Percentiles rank a stretch among this genome's conserved stretches.
These are phyloP conservation scores for Catunica adiposa DNA, from an alignment of 2,329 filamentous ascomycete genomes.

Conservation along the genomic window DNA sequence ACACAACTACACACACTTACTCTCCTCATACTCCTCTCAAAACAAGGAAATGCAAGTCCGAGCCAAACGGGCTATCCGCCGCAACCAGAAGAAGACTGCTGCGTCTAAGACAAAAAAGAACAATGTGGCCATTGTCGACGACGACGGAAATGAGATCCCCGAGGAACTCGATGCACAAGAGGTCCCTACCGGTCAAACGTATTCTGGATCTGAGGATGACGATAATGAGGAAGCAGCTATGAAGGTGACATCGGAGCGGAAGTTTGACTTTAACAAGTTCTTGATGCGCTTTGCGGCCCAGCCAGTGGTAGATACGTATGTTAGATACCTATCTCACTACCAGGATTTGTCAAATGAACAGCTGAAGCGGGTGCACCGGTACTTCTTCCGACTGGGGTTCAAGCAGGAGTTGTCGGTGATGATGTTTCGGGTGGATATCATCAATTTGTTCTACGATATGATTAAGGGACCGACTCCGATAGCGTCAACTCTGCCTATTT, in stretches of 20 bases:
- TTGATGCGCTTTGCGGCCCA: conserved; percentile 67
- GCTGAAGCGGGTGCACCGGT: conserved; percentile 81
- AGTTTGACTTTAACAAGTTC: conserved; percentile 85
- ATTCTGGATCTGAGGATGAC: conserved; percentile 29
- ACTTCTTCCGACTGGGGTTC: conserved; percentile 85
- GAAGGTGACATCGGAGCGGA: conserved; percentile 60
- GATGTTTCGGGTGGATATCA: conserved; percentile 79
- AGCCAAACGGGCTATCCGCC: conserved; percentile 55
- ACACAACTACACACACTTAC: conserved; percentile 78
- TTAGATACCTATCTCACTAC: conserved; percentile 65
- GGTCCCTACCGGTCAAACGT: conserved; percentile 15
- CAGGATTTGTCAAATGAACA: conserved; percentile 63
- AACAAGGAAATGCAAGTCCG: conserved; percentile 88
- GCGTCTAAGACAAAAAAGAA: conserved; percentile 18
- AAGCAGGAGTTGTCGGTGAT: conserved; percentile 84
- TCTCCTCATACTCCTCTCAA: conserved; percentile 87
- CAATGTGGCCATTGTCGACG: conserved; percentile 8
- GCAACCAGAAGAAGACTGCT: conserved; percentile 48
- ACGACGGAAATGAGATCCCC: conserved; percentile 5
- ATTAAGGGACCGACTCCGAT: conserved; percentile 68
- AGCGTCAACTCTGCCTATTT: conserved; percentile 47
- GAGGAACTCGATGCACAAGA: conserved; percentile 18
- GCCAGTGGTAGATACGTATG: conserved; percentile 74
- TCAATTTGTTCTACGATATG: conserved; percentile 76
- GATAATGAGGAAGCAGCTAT: conserved; percentile 55